phyloP scores from a whole-genome alignment of 192 early-diverging fungal genomes.

The Gigaspora rosea region DNA sequence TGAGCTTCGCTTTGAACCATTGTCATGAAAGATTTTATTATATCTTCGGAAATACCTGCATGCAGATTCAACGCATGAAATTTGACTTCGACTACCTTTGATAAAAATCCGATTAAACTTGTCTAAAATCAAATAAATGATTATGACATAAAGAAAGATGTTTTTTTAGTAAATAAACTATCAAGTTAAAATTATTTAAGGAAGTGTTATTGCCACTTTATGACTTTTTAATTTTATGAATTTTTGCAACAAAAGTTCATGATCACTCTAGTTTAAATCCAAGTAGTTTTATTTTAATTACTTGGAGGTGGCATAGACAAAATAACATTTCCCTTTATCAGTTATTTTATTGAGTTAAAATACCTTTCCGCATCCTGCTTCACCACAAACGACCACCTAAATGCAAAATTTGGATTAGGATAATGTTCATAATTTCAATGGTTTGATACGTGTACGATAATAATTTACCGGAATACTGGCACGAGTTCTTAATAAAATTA shows the following conservation, averaged over 20 bases:
- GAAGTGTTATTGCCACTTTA: too few relatives aligned
- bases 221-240: too few relatives aligned
- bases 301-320: too few relatives aligned
- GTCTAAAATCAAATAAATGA: not conserved
- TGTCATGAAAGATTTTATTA: slow-evolving; percentile 10
- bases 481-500: slow-evolving; percentile 24
- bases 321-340: too few relatives aligned
- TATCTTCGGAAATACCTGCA: slow-evolving; percentile 14
- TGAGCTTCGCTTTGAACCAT: not conserved
- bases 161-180: not conserved
- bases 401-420: slow-evolving; percentile 3
- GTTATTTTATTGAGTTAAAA: too few relatives aligned
- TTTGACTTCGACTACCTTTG: slow-evolving; percentile 1
- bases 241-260: too few relatives aligned
- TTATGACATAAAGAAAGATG: not conserved
- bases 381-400: slow-evolving; percentile 23
- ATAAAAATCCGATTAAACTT: slow-evolving; percentile 24
- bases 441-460: too few relatives aligned
- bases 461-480: slow-evolving; percentile 25
- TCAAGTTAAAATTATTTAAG: not conserved
- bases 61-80: slow-evolving; percentile 16
- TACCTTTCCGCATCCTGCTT: slow-evolving; percentile 32
- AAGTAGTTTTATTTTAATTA: too few relatives aligned
- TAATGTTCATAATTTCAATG: not conserved
- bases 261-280: too few relatives aligned